Conservation (phyloP, 768 basidiomycete species). For the Multifurca ochricompacta region DNA sequence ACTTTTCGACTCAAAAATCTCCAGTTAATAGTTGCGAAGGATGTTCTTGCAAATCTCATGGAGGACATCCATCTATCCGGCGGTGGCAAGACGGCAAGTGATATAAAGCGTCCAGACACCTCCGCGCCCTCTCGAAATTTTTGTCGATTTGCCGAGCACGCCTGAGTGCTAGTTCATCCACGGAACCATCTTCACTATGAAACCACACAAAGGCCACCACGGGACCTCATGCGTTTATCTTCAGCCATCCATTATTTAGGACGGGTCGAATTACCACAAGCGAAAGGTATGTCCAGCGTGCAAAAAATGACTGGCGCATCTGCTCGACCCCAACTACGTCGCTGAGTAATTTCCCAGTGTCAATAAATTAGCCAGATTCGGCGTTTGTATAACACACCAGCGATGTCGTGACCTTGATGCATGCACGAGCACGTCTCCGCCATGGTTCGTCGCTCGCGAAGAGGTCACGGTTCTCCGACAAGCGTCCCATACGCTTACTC, state of each 20-base stretch:
- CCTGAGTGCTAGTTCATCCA: background rate
- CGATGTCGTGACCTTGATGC: conserved; percentile 3
- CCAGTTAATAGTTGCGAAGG: background rate
- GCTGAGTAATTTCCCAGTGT: background rate
- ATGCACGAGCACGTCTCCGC: conserved; percentile 14
- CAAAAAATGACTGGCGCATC: background rate
- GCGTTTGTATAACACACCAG: background rate
- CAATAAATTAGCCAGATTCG: background rate
- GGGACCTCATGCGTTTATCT: background rate
- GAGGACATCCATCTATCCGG: too few species aligned
- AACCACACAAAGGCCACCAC: background rate
- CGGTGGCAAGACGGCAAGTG: too few species aligned
- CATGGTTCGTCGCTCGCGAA: background rate
- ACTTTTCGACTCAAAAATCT: background rate
- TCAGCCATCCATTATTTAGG: background rate
- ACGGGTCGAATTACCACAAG: conserved; percentile 5
- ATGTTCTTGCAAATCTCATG: too few species aligned
- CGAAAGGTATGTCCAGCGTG: conserved; percentile 15
- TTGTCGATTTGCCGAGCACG: background rate
- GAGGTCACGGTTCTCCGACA: background rate
- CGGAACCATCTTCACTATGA: background rate
- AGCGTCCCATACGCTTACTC: conserved; percentile 1
- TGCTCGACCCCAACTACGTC: background rate
- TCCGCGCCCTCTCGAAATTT: background rate
- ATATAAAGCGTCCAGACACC: too few species aligned